Conservation (phyloP, 2,329 filamentous ascomycete genomes). For the Hirsutella minnesotensis region DNA sequence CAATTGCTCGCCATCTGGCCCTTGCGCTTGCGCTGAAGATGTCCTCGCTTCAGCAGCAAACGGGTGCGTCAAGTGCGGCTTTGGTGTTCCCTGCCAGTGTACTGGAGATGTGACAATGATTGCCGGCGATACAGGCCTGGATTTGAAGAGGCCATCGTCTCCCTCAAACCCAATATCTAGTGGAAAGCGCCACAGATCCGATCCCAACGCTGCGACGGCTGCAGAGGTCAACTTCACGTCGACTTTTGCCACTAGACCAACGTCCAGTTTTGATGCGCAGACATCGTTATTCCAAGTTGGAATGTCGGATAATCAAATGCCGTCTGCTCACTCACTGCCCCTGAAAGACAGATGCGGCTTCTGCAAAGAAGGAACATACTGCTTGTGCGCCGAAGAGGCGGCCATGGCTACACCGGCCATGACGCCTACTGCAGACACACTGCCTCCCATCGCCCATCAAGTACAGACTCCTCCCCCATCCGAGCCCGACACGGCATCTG, state of each 20-base stretch:
- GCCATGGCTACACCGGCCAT: slow-evolving; percentile 27
- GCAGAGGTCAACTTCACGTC: slow-evolving; percentile 67
- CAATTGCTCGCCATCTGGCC: slow-evolving; percentile 38
- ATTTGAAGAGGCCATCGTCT: slow-evolving; percentile 38
- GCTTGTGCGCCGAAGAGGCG: slow-evolving; percentile 59
- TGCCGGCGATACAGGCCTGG: slow-evolving; percentile 18
- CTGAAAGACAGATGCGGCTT: slow-evolving; percentile 67
- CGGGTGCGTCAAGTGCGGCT: slow-evolving; percentile 55
- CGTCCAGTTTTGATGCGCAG: neutral
- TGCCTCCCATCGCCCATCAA: slow-evolving; percentile 32
- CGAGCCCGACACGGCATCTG: slow-evolving; percentile 45
- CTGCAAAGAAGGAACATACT: slow-evolving; percentile 71
- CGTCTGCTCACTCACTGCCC: slow-evolving; percentile 24
- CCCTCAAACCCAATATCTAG: slow-evolving; percentile 27
- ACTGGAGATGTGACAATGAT: slow-evolving; percentile 46
- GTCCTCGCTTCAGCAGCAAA: slow-evolving; percentile 39
- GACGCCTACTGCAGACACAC: slow-evolving; percentile 23
- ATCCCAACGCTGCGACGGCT: slow-evolving; percentile 30
- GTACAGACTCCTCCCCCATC: slow-evolving; percentile 46
- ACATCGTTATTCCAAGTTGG: slow-evolving; percentile 3
- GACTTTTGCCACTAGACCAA: slow-evolving; percentile 41
- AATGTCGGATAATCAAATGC: slow-evolving; percentile 13
- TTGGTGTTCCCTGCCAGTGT: slow-evolving; percentile 52
- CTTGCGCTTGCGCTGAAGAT: slow-evolving; percentile 48
- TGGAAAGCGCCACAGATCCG: slow-evolving; percentile 44